Base-by-base conservation (phyloP, 371 early-diverging fungal genomes). In the Mortierella sp. region DNA sequence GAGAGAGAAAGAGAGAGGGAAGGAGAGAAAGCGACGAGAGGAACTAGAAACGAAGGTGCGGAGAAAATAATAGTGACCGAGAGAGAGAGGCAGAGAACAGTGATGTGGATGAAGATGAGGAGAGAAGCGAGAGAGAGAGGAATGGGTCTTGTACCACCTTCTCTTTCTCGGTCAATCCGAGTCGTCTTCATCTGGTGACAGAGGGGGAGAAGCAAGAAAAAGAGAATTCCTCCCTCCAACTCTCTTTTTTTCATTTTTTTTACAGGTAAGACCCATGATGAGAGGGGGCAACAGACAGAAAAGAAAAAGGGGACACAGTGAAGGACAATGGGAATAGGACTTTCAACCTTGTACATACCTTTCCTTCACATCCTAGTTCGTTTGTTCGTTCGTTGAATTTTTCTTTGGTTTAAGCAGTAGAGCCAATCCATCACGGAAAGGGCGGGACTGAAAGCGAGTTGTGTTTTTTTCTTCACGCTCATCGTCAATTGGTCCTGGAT, bases 211-310 rank as follows among this genome's bases (percentile, higher is more conserved):
- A 6, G 37, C 0, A n/a, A 24, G 54, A 9, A 34, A 8, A 31
- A 59, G 34, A 16, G 34, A 61, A 61, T 16, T 61, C 19, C 34
- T 19, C 34, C 34, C 61, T 31, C 31, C 61, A 61, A 61, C 34
- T 61, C 61, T 31, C 61, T 61, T 61, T 31, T 28, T 61, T 61
- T 34, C 61, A 16, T 19, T 34, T 6, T 14, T 31, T 31, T 61
- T 59, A 28, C n/a, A n/a, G n/a, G 61, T 61, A 34, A 61, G 31
- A 61, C 61, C 61, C 61, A 61, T 61, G 61, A 34, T 57, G 31
- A 26, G 61, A 28, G 34, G 31, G 59, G 59, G 10, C 59, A 28
- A 28, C 26, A 28, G 31, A 19, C 1, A 31, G 34, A 61, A 34
- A 59, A 16, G n/a, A 57, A 59, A 61, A 61, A 19, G 61, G 57